Evolutionary conservation across 495 filamentous ascomycete genomes (phyloP).

Genomic region (Tuber calosporum): DNA sequence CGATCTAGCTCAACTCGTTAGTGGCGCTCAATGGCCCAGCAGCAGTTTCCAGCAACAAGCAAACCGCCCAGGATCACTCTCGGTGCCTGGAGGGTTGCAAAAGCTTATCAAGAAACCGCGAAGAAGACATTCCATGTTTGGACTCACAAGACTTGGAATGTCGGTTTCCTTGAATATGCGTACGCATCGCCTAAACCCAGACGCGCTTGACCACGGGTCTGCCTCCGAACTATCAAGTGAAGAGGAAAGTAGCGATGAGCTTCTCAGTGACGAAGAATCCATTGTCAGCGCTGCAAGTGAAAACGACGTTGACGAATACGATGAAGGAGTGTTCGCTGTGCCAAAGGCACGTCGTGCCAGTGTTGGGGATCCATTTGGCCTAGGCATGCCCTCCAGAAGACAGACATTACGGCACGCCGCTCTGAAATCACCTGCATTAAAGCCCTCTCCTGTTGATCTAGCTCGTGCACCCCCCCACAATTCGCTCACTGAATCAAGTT

Average conservation of each 20-base stretch:
- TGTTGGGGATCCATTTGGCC: slow-evolving; percentile 36
- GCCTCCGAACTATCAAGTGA: slow-evolving; percentile 45
- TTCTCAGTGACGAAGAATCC: slow-evolving; percentile 46
- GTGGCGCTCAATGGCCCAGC: slow-evolving; percentile 49
- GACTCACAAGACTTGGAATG: slow-evolving; percentile 56
- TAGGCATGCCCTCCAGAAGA: slow-evolving; percentile 37
- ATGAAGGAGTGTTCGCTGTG: slow-evolving; percentile 22
- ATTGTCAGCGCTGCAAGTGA: slow-evolving; percentile 49
- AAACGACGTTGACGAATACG: slow-evolving; percentile 48
- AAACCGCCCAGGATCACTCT: slow-evolving; percentile 39
- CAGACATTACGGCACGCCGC: slow-evolving; percentile 27
- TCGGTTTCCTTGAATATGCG: slow-evolving; percentile 61
- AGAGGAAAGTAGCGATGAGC: slow-evolving; percentile 46
- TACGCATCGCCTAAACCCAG: slow-evolving; percentile 62
- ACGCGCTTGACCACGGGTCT: slow-evolving; percentile 54
- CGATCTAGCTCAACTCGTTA: slow-evolving; percentile 41
- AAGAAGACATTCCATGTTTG: slow-evolving; percentile 56
- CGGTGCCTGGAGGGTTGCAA: slow-evolving; percentile 23
- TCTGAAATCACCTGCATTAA: slow-evolving; percentile 20
- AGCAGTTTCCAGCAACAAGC: slow-evolving; percentile 52
- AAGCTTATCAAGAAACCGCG: slow-evolving; percentile 33
- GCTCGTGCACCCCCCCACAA: neutral
- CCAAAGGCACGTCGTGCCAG: slow-evolving; percentile 33
- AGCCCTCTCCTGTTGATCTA: neutral
- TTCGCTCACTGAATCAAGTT: neutral